A percentile compares a stretch with the other conserved stretches of the same genome.
phyloP scores from a whole-genome alignment of 2,329 filamentous ascomycete species.

The Pestalotiopsis fici region DNA sequence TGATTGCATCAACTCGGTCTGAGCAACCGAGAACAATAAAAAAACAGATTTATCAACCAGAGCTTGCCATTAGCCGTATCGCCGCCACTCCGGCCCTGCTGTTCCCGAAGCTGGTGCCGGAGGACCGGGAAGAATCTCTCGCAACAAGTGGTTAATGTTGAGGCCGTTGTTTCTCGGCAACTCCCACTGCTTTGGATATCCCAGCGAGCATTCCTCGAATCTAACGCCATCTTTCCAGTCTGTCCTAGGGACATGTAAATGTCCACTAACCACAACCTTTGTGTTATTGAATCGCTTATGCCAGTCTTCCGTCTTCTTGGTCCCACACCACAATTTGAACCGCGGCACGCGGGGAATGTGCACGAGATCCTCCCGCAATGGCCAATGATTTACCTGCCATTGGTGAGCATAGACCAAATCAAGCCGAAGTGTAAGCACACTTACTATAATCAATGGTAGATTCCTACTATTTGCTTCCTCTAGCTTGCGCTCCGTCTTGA shows the following conservation, averaged over 20 bases:
- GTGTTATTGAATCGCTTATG: constrained; percentile 31
- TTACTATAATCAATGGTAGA: constrained; percentile 29
- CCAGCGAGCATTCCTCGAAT: constrained; percentile 38
- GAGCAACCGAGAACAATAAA: too few relatives aligned
- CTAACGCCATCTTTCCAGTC: constrained; percentile 37
- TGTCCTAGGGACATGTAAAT: constrained; percentile 37
- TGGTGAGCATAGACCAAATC: not conserved
- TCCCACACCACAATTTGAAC: constrained; percentile 41
- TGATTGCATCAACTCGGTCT: too few relatives aligned
- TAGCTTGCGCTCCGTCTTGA: constrained; percentile 26
- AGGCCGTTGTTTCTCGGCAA: constrained; percentile 25
- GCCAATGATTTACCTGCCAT: constrained; percentile 34
- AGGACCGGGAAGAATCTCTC: constrained; percentile 35
- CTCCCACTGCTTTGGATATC: constrained; percentile 38
- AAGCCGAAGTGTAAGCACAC: not conserved
- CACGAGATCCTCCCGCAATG: constrained; percentile 35
- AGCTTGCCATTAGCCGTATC: constrained; percentile 20
- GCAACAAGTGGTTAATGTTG: constrained; percentile 33
- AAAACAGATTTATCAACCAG: too few relatives aligned
- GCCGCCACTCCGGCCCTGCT: constrained; percentile 23
- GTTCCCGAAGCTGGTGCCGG: constrained; percentile 17
- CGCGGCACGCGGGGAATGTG: constrained; percentile 33
- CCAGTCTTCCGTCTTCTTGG: constrained; percentile 34
- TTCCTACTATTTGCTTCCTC: constrained; percentile 19
- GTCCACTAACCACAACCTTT: constrained; percentile 36